Percentiles rank a stretch among this genome's conserved stretches.
These are phyloP conservation scores for Streptanthus diversifolius DNA, from an alignment of 345 rosid genomes.

Conservation along the genomic window DNA sequence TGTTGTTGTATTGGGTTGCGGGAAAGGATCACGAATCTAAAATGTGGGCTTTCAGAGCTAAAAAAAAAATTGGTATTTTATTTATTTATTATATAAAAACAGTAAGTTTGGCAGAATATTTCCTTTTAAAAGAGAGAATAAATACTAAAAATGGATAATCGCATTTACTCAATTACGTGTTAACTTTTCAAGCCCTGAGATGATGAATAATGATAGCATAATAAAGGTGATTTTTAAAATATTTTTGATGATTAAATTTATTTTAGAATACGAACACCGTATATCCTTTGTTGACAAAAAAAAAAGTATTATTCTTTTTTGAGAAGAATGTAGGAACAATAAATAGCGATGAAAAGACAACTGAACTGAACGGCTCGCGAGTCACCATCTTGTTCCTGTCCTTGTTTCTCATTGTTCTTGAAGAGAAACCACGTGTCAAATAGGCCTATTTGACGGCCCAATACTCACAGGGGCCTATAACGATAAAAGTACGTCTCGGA, in stretches of 20 bases:
- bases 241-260: background rate
- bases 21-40: constrained; percentile 21
- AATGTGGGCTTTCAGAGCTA: background rate
- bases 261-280: background rate
- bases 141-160: constrained; percentile 14
- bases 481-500: constrained; percentile 2
- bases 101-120: constrained; percentile 18
- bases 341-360: constrained; percentile 13
- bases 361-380: constrained; percentile 7
- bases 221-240: background rate
- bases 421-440: constrained; percentile 11
- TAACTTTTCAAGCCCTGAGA: background rate
- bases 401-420: background rate
- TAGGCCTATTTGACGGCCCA: constrained; percentile 26
- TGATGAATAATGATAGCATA: background rate
- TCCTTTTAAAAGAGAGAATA: background rate
- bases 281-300: background rate
- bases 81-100: background rate
- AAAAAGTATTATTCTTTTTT: background rate
- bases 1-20: constrained; percentile 3
- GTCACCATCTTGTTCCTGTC: constrained; percentile 8
- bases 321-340: constrained; percentile 11
- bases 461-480: background rate
- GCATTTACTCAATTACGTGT: constrained; percentile 9
- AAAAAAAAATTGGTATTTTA: background rate